Percentiles rank a stretch among this genome's conserved stretches.
Conservation (phyloP, 176 grass and related monocot genomes). For the Elymus sibiricus region DNA sequence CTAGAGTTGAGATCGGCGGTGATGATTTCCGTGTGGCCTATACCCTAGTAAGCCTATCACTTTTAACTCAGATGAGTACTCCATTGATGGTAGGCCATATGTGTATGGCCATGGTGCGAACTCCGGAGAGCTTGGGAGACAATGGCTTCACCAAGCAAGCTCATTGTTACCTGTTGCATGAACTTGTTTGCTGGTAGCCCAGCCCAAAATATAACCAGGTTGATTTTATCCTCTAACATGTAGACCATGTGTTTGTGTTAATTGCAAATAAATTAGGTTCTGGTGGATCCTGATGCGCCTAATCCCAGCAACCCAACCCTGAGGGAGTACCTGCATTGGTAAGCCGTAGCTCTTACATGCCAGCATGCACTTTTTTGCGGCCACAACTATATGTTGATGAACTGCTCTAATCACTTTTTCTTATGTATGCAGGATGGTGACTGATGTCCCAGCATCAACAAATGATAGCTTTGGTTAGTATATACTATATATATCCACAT, state of each 20-base stretch:
- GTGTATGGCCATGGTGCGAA: constrained; percentile 5
- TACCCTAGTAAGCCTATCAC: constrained; percentile 73
- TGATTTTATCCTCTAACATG: constrained; percentile 34
- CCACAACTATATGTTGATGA: background rate
- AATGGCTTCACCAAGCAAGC: background rate
- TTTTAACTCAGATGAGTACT: constrained; percentile 21
- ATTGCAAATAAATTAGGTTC: constrained; percentile 59
- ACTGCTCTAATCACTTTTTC: background rate
- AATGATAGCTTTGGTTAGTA: constrained; percentile 78
- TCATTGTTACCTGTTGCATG: background rate
- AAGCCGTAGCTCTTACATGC: constrained; percentile 10
- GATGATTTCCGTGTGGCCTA: constrained; percentile 64
- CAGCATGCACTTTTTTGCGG: background rate
- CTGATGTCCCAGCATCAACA: constrained; percentile 80
- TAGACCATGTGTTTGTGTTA: constrained; percentile 37
- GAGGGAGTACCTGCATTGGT: constrained; percentile 94
- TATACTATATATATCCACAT: background rate
- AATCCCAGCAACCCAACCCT: constrained; percentile 74
- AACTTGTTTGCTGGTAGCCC: constrained; percentile 9
- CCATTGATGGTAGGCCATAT: constrained; percentile 18
- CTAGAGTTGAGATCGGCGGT: constrained; percentile 68
- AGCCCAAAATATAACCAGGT: constrained; percentile 12
- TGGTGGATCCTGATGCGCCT: constrained; percentile 93
- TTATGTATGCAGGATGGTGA: constrained; percentile 64
- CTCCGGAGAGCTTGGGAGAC: constrained; percentile 13